These are phyloP conservation scores for Anthracocystis walkeri DNA, from an alignment of 1,284 basidiomycete species.

Conservation along the genomic window DNA sequence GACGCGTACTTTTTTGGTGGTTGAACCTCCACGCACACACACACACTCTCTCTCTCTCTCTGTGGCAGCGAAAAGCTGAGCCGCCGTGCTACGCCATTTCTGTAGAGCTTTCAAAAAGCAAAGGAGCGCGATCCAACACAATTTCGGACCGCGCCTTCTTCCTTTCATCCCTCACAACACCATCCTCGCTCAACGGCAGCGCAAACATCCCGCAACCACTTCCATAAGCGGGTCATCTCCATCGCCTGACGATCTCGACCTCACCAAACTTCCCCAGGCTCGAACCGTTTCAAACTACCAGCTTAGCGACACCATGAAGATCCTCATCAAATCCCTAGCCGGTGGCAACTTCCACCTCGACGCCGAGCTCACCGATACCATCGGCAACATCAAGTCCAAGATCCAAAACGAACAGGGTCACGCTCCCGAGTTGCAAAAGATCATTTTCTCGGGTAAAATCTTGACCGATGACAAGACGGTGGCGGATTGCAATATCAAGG, in stretches of 20 bases:
- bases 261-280: not conserved
- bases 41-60: conserved; percentile 4
- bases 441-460: conserved; percentile 97
- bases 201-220: conserved; percentile 1
- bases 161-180: not conserved
- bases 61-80: conserved; percentile 1
- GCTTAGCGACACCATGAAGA: conserved; percentile 54
- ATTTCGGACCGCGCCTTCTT: too few species aligned
- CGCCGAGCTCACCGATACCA: conserved; percentile 64
- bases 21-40: conserved; percentile 24
- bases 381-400: conserved; percentile 85
- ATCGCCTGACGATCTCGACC: not conserved
- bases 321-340: conserved; percentile 66
- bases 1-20: conserved; percentile 12
- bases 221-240: not conserved
- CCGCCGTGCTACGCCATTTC: not conserved
- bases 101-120: not conserved
- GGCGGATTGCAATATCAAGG: conserved; percentile 90
- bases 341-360: conserved; percentile 68
- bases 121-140: too few species aligned
- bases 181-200: not conserved
- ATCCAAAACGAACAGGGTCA: conserved; percentile 84
- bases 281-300: not conserved
- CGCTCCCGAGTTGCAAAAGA: conserved; percentile 82
- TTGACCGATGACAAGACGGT: conserved; percentile 89